Evolutionary conservation across 2,329 filamentous ascomycete genomes (phyloP).

Genomic region (Scytalidium sp.): DNA sequence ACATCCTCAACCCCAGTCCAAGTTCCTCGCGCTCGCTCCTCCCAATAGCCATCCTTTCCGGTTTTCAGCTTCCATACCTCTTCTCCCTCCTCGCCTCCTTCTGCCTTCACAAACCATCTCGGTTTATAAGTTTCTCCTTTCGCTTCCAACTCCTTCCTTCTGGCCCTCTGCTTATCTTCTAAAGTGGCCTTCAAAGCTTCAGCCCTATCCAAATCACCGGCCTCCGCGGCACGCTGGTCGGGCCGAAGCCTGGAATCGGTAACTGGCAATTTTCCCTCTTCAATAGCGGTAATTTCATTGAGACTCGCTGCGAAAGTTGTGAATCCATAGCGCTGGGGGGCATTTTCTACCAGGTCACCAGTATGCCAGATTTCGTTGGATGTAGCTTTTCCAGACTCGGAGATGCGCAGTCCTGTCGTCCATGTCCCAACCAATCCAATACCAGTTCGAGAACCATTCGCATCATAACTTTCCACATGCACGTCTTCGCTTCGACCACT

Average conservation of each 20-base stretch:
- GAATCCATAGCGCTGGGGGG: constrained; percentile 79
- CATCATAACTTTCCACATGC: constrained; percentile 67
- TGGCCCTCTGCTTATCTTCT: constrained; percentile 78
- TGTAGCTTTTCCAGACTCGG: constrained; percentile 57
- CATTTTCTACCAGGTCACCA: constrained; percentile 74
- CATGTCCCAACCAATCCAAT: constrained; percentile 77
- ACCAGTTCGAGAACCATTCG: constrained; percentile 62
- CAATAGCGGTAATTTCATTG: constrained; percentile 83
- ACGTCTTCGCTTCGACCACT: constrained; percentile 92
- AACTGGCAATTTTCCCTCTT: constrained; percentile 69
- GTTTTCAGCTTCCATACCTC: constrained; percentile 73
- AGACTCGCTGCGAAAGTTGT: constrained; percentile 81
- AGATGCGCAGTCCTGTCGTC: constrained; percentile 70
- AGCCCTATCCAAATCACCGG: constrained; percentile 77
- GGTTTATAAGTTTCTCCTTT: constrained; percentile 70
- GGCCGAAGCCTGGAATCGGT: constrained; percentile 84
- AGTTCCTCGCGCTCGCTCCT: constrained; percentile 66
- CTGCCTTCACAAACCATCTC: constrained; percentile 78
- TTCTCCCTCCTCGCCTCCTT: constrained; percentile 54
- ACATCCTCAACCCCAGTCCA: constrained; percentile 60
- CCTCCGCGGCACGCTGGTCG: constrained; percentile 82
- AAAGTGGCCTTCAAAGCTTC: constrained; percentile 79
- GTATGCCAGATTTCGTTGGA: constrained; percentile 75
- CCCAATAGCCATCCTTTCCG: constrained; percentile 92
- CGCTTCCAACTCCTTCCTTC: constrained; percentile 74